These are phyloP conservation scores for Tolypocladium ophioglossoides DNA, from an alignment of 2,329 filamentous ascomycete species.

Conservation along the genomic window DNA sequence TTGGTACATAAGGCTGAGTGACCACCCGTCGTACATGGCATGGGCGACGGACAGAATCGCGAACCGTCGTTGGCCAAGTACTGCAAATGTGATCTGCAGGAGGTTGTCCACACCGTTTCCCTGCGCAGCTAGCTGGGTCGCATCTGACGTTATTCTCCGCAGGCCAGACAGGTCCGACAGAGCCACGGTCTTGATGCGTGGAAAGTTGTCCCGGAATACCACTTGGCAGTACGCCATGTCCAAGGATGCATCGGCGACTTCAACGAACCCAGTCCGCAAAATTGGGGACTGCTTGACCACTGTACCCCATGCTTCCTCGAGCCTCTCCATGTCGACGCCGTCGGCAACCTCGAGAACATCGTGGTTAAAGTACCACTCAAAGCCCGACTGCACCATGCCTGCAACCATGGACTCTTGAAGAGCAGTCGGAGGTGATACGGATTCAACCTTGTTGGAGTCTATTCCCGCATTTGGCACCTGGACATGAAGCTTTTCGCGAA, in stretches of 20 bases:
- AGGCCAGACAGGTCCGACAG: constrained; percentile 23
- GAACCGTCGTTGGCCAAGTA: constrained; percentile 23
- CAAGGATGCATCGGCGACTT: constrained; percentile 50
- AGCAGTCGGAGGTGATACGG: constrained; percentile 64
- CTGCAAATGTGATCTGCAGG: constrained; percentile 37
- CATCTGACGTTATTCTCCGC: constrained; percentile 21
- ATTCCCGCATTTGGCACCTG: constrained; percentile 24
- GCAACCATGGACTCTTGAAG: constrained; percentile 80
- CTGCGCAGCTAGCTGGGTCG: constrained; percentile 24
- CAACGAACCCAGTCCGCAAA: constrained; percentile 62
- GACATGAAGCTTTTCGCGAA: constrained; percentile 22
- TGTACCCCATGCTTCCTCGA: constrained; percentile 50
- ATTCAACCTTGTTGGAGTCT: constrained; percentile 34
- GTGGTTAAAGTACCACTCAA: constrained; percentile 74
- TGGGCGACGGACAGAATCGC: constrained; percentile 67
- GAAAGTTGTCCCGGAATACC: constrained; percentile 18
- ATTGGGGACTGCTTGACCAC: constrained; percentile 57
- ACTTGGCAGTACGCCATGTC: constrained; percentile 40
- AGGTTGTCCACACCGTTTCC: constrained; percentile 27
- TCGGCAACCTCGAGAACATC: constrained; percentile 56
- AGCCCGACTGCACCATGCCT: constrained; percentile 68
- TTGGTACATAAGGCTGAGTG: constrained; percentile 61
- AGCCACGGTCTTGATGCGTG: constrained; percentile 10
- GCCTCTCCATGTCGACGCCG: constrained; percentile 40
- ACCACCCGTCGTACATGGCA: constrained; percentile 85